phyloP scores from a whole-genome alignment of 192 early-diverging fungal species.

The Podila minutissima region DNA sequence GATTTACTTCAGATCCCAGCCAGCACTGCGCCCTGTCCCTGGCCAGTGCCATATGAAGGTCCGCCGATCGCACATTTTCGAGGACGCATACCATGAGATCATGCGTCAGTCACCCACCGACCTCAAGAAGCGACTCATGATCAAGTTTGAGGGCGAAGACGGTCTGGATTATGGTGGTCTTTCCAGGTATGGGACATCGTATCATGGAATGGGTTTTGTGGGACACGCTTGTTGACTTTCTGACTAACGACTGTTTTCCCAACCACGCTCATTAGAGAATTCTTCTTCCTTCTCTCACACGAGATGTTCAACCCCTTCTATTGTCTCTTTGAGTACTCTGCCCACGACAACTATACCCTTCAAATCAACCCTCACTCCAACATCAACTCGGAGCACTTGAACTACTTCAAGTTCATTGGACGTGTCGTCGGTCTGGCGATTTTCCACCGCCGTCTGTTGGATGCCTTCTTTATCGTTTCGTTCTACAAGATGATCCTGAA shows the following conservation, averaged over 20 bases:
- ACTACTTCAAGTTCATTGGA: constrained; percentile 98
- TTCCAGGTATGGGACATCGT: constrained; percentile 64
- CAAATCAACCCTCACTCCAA: constrained; percentile 96
- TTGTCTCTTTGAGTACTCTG: constrained; percentile 96
- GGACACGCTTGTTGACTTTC: not conserved
- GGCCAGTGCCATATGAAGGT: constrained; percentile 96
- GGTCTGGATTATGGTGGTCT: constrained; percentile 98
- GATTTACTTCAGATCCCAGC: constrained; percentile 96
- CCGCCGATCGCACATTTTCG: constrained; percentile 87
- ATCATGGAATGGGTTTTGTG: no score
- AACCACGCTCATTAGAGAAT: constrained; percentile 69
- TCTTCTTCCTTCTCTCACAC: constrained; percentile 96
- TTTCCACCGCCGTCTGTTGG: constrained; percentile 96
- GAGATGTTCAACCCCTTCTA: constrained; percentile 99
- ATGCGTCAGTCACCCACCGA: constrained; percentile 92
- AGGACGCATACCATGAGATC: constrained; percentile 93
- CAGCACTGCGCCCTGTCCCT: constrained; percentile 87
- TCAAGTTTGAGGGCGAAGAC: constrained; percentile 98
- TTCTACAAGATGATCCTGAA: constrained; percentile 97
- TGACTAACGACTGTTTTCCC: no score
- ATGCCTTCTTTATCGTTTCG: constrained; percentile 93
- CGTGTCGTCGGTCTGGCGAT: constrained; percentile 95
- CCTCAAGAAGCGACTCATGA: constrained; percentile 96
- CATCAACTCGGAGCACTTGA: constrained; percentile 96
- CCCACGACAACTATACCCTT: constrained; percentile 97